phyloP scores from a whole-genome alignment of 1,139 yeast species.

The Magnusiomyces suaveolens region DNA sequence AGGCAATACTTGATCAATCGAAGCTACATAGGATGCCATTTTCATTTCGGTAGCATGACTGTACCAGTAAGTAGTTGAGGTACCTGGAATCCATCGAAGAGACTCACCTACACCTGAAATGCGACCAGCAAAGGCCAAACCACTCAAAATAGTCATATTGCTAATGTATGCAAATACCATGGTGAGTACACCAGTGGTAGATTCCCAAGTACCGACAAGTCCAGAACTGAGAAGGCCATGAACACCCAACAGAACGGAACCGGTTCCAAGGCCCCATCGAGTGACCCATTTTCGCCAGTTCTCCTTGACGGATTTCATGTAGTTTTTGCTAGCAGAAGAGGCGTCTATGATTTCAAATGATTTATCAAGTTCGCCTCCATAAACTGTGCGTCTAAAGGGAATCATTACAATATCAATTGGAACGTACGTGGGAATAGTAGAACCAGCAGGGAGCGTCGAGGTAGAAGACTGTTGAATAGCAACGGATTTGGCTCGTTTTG shows the following conservation, averaged over 20 bases:
- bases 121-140: slow-evolving; percentile 48
- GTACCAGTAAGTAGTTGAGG: slow-evolving; percentile 57
- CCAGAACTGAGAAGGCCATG: slow-evolving; percentile 30
- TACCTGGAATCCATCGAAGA: slow-evolving; percentile 56
- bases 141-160: slow-evolving; percentile 46
- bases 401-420: slow-evolving; percentile 40
- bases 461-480: neutral
- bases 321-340: slow-evolving; percentile 45
- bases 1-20: slow-evolving; percentile 43
- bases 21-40: slow-evolving; percentile 56
- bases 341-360: slow-evolving; percentile 52
- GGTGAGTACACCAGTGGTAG: slow-evolving; percentile 38
- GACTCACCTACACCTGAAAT: slow-evolving; percentile 52
- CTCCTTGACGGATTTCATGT: slow-evolving; percentile 23
- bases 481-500: neutral
- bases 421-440: neutral
- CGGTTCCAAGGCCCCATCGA: slow-evolving; percentile 32
- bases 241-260: slow-evolving; percentile 29
- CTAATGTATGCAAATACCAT: slow-evolving; percentile 56
- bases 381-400: slow-evolving; percentile 52
- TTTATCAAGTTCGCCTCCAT: slow-evolving; percentile 47
- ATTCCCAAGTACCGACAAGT: slow-evolving; percentile 35
- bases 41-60: slow-evolving; percentile 59
- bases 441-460: neutral
- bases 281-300: slow-evolving; percentile 22